Conservation (phyloP, 2,329 filamentous ascomycete species). For the Colletotrichum horii region DNA sequence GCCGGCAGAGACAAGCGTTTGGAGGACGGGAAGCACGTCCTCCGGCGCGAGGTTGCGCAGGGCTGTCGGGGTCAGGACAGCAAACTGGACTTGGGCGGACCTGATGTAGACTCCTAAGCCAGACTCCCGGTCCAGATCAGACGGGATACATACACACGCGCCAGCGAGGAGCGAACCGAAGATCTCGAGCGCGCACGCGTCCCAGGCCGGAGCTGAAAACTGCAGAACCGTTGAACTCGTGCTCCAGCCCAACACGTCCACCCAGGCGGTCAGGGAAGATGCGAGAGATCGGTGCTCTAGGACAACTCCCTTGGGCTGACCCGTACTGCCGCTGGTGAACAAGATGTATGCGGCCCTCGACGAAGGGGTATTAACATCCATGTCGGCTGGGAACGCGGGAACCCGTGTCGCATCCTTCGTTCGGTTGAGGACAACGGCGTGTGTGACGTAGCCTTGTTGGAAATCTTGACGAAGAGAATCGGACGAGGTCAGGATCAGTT, state of each 20-base stretch:
- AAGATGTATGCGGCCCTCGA: background rate
- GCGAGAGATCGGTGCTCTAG: background rate
- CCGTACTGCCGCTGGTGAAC: background rate
- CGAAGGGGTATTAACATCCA: background rate
- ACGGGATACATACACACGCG: background rate
- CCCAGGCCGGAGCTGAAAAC: background rate
- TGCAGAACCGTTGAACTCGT: background rate
- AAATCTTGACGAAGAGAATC: background rate
- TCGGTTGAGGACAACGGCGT: background rate
- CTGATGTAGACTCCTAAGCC: background rate
- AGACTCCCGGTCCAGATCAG: background rate
- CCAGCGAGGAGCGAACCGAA: background rate
- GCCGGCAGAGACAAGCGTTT: constrained; percentile 20
- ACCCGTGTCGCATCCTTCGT: background rate
- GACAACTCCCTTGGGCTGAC: background rate
- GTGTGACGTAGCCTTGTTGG: background rate
- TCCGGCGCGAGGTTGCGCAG: background rate
- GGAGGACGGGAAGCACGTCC: background rate
- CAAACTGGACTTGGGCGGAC: background rate
- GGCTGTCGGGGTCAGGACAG: background rate
- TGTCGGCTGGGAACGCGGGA: background rate
- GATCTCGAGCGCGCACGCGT: background rate
- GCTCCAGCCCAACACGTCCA: background rate
- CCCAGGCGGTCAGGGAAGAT: background rate
- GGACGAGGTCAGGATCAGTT: background rate